Base-by-base conservation (phyloP, 129 eudicot genomes). In the Flaveria trinervia region DNA sequence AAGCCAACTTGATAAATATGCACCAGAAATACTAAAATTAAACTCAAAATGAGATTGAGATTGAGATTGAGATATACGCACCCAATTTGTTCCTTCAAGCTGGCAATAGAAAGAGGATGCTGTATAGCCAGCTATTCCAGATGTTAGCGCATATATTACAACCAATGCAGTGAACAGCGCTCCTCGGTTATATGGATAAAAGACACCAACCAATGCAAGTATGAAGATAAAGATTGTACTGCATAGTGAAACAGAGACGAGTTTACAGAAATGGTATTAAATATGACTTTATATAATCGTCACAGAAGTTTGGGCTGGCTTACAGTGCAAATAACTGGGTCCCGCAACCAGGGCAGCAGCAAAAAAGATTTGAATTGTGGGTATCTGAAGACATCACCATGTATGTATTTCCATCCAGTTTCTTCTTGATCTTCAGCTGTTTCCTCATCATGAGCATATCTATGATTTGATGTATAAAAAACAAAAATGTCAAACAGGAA, bases 31-130 rank as follows among this genome's bases (percentile, higher is more conserved):
- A 28, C 9, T 5, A 1, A 26, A 59, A 2, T 14, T 6, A 30
- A 64, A 64, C 15, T 64, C 23, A 64, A 14, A 30, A 62, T 30
- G 45, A 14, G 44, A 62, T 13, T 28, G 43, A 14, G 44, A 62
- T 13, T 28, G 43, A 5, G 17, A 11, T 28, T 13, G 20, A 5
- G 17, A 25, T 14, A 62, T 64, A n/a, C 23, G 0, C 69, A 64
- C 69, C 69, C 69, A 64, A 30, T 64, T 64, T 16, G 69, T 64
- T 64, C 69, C 69, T 64, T 64, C 69, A 7, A 64, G 69, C 16
- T 64, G 69, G 69, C 69, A 64, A 64, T 64, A 64, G 69, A 64
- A 64, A 64, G 69, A 64, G 46, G 69, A 64, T 64, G 69, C 69
- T 2, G 69, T 64, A 30, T 64, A 64, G 45, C 69, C 69, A 64